phyloP scores from a whole-genome alignment of 75 land plant genomes.

The Ceratopteris richardii region DNA sequence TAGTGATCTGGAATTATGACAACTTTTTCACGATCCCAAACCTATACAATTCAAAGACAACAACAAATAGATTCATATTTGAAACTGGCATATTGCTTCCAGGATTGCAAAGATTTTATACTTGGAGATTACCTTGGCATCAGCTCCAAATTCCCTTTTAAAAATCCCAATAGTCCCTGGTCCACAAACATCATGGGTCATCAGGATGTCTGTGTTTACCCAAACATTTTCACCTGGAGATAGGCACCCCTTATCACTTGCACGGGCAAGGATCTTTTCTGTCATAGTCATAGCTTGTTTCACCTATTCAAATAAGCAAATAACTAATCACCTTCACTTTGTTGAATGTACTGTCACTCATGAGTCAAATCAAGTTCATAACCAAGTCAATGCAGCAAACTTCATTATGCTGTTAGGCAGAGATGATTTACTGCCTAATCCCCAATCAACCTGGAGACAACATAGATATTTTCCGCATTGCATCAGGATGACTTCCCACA shows the following conservation, averaged over 20 bases:
- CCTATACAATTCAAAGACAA: too few species aligned
- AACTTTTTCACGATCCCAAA: constrained; percentile 94
- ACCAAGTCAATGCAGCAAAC: too few species aligned
- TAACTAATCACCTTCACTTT: background rate
- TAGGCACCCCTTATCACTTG: constrained; percentile 56
- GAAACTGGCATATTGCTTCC: too few species aligned
- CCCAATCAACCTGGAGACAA: too few species aligned
- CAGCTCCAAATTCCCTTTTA: constrained; percentile 77
- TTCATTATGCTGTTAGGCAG: too few species aligned
- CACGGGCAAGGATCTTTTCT: constrained; percentile 82
- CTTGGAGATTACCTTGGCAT: constrained; percentile 92
- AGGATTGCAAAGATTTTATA: too few species aligned
- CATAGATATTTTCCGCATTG: too few species aligned
- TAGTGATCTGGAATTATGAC: constrained; percentile 96
- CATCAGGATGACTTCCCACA: too few species aligned
- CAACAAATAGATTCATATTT: too few species aligned
- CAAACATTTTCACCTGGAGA: constrained; percentile 93
- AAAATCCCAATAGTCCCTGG: constrained; percentile 94
- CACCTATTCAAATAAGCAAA: constrained; percentile 36
- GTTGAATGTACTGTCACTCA: too few species aligned
- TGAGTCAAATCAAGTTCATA: too few species aligned
- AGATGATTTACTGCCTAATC: too few species aligned
- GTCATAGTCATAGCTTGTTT: constrained; percentile 94
- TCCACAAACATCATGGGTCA: constrained; percentile 99
- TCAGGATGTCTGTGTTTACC: constrained; percentile 85